Base-by-base conservation (phyloP, 2,329 filamentous ascomycete genomes). In the Aspergillus brunneoviolaceus region DNA sequence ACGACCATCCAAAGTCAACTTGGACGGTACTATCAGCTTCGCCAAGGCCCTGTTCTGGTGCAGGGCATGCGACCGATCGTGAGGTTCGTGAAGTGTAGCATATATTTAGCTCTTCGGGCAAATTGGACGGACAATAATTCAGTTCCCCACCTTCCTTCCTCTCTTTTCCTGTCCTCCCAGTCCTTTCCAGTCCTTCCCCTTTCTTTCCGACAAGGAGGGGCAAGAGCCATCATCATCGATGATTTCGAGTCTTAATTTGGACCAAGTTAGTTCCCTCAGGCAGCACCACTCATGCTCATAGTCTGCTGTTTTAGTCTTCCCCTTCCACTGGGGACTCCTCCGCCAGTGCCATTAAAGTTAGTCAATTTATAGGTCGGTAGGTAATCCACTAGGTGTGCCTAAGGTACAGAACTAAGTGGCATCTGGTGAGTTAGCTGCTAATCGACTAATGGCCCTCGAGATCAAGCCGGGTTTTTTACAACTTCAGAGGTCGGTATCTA, bases 51-150 rank as follows among this genome's bases (percentile, higher is more conserved):
- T 33, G 48, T 52, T 57, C 55, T 57, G 58, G 55, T 45, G 47
- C 51, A 50, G 33, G 49, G 49, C 52, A 60, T 49, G 48, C 52
- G 35, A 35, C 48, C 51, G 60, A 63, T 63, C 58, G 58, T 58
- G 48, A 52, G 27, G 51, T 51, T 42, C 39, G 39, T 42, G 39
- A 42, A 42, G 39, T n/a, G 56, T 53, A 29, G 47, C 54, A 60
- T 64, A 63, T 57, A 63, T 60, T 64, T 63, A 64, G 60, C 45
- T 53, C 42, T 54, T 50, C 31, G 16, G 16, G 16, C 39, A 42
- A 16, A 19, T 42, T 42, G 39, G 39, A 11, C 33, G 33, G 33
- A 27, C 27, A 27, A 27, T 5, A 27, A 27, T 45, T 21, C 33
- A 55, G 39, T 31, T 51, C 23, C 42, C 35, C 50, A 55, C 60